phyloP scores from a whole-genome alignment of 2,329 filamentous ascomycete genomes.

The Xylariaceae sp. region DNA sequence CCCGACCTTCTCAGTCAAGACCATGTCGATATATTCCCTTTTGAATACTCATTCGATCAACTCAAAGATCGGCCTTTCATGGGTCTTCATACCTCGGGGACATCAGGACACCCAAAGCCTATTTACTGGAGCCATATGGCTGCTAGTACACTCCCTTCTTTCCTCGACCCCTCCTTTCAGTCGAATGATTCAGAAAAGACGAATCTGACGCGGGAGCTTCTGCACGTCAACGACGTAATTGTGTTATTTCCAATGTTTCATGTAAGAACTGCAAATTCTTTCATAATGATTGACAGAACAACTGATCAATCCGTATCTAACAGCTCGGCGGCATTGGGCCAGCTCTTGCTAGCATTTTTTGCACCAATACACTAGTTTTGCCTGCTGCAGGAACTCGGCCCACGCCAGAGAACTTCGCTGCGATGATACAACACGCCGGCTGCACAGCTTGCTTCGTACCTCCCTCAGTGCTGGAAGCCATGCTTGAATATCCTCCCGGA shows the following conservation, averaged over 20 bases:
- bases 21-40: slow-evolving; percentile 10
- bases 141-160: slow-evolving; percentile 4
- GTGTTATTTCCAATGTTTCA: slow-evolving; percentile 17
- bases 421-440: slow-evolving; percentile 7
- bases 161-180: slow-evolving; percentile 3
- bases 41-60: slow-evolving; percentile 15
- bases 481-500: slow-evolving; percentile 17
- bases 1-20: slow-evolving; percentile 8
- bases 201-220: slow-evolving; percentile 3
- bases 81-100: slow-evolving; percentile 32
- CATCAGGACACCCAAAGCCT: slow-evolving; percentile 31
- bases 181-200: neutral
- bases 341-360: slow-evolving; percentile 3
- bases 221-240: neutral
- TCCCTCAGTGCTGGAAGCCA: slow-evolving; percentile 22
- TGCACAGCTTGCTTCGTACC: slow-evolving; percentile 13
- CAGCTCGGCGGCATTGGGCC: slow-evolving; percentile 18
- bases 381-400: slow-evolving; percentile 15
- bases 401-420: slow-evolving; percentile 18
- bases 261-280: slow-evolving; percentile 4
- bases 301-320: neutral
- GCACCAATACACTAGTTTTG: slow-evolving; percentile 12
- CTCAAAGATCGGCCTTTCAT: slow-evolving; percentile 19
- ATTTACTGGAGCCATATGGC: slow-evolving; percentile 23
- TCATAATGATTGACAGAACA: no score